Base-by-base conservation (phyloP, 2,329 filamentous ascomycete genomes). In the Trichoderma arundinaceum region DNA sequence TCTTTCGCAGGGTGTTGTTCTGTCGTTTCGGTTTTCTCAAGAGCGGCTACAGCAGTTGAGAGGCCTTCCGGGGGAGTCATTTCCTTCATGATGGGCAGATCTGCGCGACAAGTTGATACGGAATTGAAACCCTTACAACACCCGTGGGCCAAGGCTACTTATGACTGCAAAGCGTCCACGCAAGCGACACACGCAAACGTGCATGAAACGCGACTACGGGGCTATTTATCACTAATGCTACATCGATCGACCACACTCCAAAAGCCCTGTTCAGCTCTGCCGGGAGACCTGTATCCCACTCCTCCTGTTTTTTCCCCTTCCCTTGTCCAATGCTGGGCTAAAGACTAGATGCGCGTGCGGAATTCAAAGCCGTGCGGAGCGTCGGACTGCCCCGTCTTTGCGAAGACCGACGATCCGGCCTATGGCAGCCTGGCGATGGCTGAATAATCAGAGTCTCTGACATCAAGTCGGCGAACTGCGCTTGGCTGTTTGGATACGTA, bases 1-100 rank as follows among this genome's bases (percentile, higher is more conserved):
- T 67, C 68, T 15, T 66, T 64, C 17, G 64, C 63, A 39, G 71
- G 70, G 59, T 68, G 69, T 19, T 70, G 66, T 43, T 61, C 39
- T 10, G 72, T 54, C 28, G 69, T 59, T 28, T 68, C 71, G 33
- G 70, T 56, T 66, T 77, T 75, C 65, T 71, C 70, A 17, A 75
- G 41, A 6, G 72, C 67, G 0, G 69, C 70, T 7, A 71, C 33
- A 3, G 67, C 67, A 4, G 65, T 58, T 6, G 68, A 32, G 7
- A 39, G 41, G 28, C 19, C 15, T 10, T 51, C 46, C 39, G 44
- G 35, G 8, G 17, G 22, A 3, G 4, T 13, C 9, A 13, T 32
- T 54, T 32, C 3, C 56, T 35, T 60, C 63, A 65, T 65, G 52
- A 28, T 38, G 57, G 60, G 33, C 13, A 46, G 7, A 46, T 12